Evolutionary conservation across 2,329 filamentous ascomycete genomes (phyloP), one percentile per base, ranked within the genome.

Genomic region (Chaetomiaceae sp.): DNA sequence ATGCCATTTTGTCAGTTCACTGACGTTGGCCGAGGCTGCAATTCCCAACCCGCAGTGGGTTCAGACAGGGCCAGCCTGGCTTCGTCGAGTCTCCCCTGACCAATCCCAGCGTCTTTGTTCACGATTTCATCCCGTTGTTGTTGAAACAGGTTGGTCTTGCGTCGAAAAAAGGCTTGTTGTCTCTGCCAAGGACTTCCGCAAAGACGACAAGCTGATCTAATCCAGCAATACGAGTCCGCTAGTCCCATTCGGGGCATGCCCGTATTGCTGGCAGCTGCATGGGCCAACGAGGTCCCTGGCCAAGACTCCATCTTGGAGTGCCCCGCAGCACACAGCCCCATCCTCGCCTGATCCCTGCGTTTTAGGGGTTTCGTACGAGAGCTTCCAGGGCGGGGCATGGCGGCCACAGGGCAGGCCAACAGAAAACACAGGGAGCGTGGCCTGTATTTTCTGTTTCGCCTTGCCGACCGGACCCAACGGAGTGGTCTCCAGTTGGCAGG

Each of bases 111-210:
- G n/a, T n/a, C n/a, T n/a, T n/a, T n/a, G n/a, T n/a, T n/a, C n/a
- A n/a, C n/a, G n/a, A n/a, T n/a, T n/a, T n/a, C n/a, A n/a, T n/a
- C n/a, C n/a, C n/a, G n/a, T n/a, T n/a, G n/a, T n/a, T n/a, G 6
- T 34, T 34, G 31, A 34, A 16, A 34, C 31, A 19, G 16, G 34
- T 37, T 37, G 34, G 16, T 16, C 13, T 42, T 40, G n/a, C 25
- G 16, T 38, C n/a, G 14, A 14, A 42, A 44, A 43, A 44, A 49
- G 21, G 47, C 40, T 49, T 49, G 39, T 44, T 49, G n/a, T 49
- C 12, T 5, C 2, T 40, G 35, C 44, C 44, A 48, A 48, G 44
- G 19, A n/a, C n/a, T n/a, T n/a, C n/a, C n/a, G n/a, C n/a, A n/a
- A n/a, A n/a, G n/a, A n/a, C n/a, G n/a, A n/a, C n/a, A n/a, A n/a